phyloP scores from a whole-genome alignment of 768 basidiomycete species.

The Leccinum variicolor region DNA sequence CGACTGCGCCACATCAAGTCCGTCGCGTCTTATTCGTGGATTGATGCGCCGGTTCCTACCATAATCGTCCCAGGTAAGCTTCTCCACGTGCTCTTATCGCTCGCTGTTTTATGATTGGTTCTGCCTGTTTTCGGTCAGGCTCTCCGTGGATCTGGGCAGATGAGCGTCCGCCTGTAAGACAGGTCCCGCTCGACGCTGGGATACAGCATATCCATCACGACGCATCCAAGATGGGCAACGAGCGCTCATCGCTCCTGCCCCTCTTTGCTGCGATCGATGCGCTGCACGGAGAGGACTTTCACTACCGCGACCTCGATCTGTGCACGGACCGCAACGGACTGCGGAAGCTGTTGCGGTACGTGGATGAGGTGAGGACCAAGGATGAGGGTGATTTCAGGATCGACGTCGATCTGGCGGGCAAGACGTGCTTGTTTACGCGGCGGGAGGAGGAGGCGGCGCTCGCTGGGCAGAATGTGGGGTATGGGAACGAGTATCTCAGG shows the following conservation, averaged over 20 bases:
- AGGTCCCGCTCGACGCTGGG: conserved; percentile 53
- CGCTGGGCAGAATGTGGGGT: conserved; percentile 36
- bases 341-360: conserved; percentile 60
- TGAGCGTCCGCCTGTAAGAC: conserved; percentile 45
- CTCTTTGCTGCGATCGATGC: conserved; percentile 57
- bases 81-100: not conserved
- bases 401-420: conserved; percentile 60
- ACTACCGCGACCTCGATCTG: conserved; percentile 36
- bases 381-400: conserved; percentile 53
- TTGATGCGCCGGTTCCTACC: conserved; percentile 38
- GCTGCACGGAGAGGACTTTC: conserved; percentile 22
- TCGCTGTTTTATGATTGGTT: too few species aligned
- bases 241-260: conserved; percentile 44
- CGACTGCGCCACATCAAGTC: conserved; percentile 38
- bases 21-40: conserved; percentile 56
- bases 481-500: conserved; percentile 61
- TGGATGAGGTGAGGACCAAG: conserved; percentile 14
- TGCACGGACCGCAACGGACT: conserved; percentile 67
- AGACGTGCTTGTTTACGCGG: conserved; percentile 61
- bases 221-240: conserved; percentile 38
- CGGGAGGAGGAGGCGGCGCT: conserved; percentile 39
- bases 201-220: conserved; percentile 55
- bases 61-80: conserved; percentile 50
- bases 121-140: conserved; percentile 15
- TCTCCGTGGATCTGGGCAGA: conserved; percentile 59